Evolutionary conservation across 352 stramenopile genomes (phyloP), one percentile per base, ranked within the genome.

Genomic region (Phytophthora brassicae): DNA sequence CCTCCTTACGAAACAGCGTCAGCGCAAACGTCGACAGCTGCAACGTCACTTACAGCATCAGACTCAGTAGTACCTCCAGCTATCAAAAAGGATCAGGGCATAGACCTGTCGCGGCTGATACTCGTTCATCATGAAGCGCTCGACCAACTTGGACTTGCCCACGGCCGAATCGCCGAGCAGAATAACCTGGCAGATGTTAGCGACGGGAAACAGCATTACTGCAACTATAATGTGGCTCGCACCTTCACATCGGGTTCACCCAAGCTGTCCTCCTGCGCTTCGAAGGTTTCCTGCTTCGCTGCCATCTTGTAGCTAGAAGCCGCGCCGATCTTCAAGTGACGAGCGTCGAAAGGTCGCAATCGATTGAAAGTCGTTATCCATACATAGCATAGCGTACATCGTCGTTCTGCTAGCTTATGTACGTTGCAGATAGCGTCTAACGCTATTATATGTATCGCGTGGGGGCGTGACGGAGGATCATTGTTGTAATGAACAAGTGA

Each of bases 111-210:
- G 78, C 12, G 94, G 92, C 71, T 98, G 91, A 60, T 98, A 98
- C 60, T 98, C 92, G 75, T 98, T 94, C 81, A 97, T 97, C 60
- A 98, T 90, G 68, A 96, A 98, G 41, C 94, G 79, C 66, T 98
- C 95, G 33, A 98, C 89, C 23, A 98, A 78, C 73, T 98, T 98
- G 33, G 86, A 96, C 75, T 98, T 98, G 42, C 95, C 95, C 24
- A 98, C 94, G 7, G 94, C 95, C 56, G 90, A 97, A 68, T 98
- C 95, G 7, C 94, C 94, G 35, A 98, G 70, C 47, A 98, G 70
- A 61, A 98, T 98, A 53, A 97, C 77, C 83, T 97, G 55, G 3
- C 28, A 38, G 7, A 11, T 38, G 31, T 38, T 38, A 38, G 31
- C 11, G 12, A 19, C 36, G 20, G 2, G n/a, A n/a, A n/a, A n/a